These are phyloP conservation scores for Leucocoprinus leucothites DNA, from an alignment of 768 basidiomycete genomes.

Conservation along the genomic window DNA sequence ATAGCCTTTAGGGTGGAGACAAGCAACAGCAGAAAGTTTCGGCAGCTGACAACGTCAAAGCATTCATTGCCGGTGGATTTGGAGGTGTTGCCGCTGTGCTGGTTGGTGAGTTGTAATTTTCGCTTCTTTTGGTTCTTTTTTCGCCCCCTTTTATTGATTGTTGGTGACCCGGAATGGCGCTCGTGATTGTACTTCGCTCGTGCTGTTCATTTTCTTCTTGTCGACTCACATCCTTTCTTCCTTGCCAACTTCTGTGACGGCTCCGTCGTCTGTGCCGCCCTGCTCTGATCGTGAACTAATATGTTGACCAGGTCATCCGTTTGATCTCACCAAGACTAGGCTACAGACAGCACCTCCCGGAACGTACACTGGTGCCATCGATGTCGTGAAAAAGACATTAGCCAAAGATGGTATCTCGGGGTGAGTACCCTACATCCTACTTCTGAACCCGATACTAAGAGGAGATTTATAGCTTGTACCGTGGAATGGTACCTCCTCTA, in stretches of 20 bases:
- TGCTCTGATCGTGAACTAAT: neutral
- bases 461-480: constrained; percentile 60
- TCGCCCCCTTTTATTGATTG: neutral
- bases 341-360: constrained; percentile 91
- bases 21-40: constrained; percentile 30
- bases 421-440: constrained; percentile 38
- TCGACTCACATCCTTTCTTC: neutral
- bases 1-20: constrained; percentile 31
- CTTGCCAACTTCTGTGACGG: neutral
- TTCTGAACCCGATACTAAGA: constrained; percentile 5
- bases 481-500: constrained; percentile 91
- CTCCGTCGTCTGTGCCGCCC: neutral
- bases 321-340: constrained; percentile 95
- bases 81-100: constrained; percentile 87
- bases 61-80: constrained; percentile 91
- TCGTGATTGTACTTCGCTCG: too few relatives aligned
- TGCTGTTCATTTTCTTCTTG: neutral
- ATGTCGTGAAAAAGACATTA: constrained; percentile 88
- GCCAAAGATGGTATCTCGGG: constrained; percentile 90
- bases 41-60: constrained; percentile 57
- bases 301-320: constrained; percentile 76
- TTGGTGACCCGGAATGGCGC: neutral
- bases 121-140: neutral
- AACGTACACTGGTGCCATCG: constrained; percentile 85
- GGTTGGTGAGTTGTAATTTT: constrained; percentile 61